Percentiles rank a stretch among this genome's conserved stretches.
These are phyloP conservation scores for Aspergillaceae sp. DNA, from an alignment of 2,329 filamentous ascomycete genomes.

Conservation along the genomic window DNA sequence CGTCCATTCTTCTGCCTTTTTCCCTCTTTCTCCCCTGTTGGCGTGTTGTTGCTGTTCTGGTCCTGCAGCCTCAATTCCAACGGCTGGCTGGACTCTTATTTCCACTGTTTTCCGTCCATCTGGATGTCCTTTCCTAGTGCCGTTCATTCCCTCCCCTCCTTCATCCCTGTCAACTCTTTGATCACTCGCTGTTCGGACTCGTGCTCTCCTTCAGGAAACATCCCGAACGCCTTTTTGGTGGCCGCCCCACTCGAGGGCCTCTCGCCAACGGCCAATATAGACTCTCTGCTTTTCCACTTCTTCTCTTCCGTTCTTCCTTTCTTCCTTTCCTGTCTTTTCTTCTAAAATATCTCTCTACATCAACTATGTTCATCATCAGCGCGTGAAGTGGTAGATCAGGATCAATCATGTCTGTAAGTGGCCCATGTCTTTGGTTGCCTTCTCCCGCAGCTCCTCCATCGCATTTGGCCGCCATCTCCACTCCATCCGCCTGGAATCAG, in stretches of 20 bases:
- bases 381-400: too few species aligned
- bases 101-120: slow-evolving; percentile 18
- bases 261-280: too few species aligned
- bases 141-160: neutral
- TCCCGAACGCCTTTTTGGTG: neutral
- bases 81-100: slow-evolving; percentile 11
- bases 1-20: slow-evolving; percentile 1
- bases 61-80: neutral
- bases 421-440: slow-evolving; percentile 29
- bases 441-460: slow-evolving; percentile 23
- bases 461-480: slow-evolving; percentile 21
- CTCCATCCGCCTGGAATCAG: slow-evolving; percentile 6
- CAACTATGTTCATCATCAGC: too few species aligned
- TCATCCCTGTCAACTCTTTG: neutral
- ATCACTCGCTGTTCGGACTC: neutral
- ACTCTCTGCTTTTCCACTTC: neutral
- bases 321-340: slow-evolving; percentile 6
- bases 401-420: slow-evolving; percentile 25
- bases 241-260: neutral
- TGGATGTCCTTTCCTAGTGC: slow-evolving; percentile 13
- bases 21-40: neutral
- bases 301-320: neutral
- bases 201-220: slow-evolving; percentile 1
- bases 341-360: neutral
- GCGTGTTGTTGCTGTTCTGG: neutral